phyloP scores from a whole-genome alignment of 305 asterid species.

The Fraxinus greggii region DNA sequence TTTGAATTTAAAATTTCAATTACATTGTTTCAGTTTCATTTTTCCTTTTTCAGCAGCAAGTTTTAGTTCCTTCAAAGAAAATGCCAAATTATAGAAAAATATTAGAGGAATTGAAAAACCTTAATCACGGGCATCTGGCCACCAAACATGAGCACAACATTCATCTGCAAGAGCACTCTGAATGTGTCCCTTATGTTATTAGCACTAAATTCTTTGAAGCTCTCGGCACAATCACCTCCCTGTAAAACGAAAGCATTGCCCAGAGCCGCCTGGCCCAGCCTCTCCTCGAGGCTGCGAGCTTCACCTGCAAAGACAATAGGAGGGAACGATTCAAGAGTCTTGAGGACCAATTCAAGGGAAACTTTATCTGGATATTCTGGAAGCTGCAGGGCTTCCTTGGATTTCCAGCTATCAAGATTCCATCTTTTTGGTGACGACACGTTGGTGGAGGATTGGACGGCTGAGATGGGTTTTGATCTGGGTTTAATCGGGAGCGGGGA shows the following conservation, averaged over 20 bases:
- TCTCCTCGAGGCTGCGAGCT: constrained; percentile 61
- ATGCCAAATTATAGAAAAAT: not conserved
- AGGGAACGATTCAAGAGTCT: constrained; percentile 52
- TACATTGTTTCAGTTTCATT: not conserved
- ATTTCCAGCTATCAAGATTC: constrained; percentile 57
- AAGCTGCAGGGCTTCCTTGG: constrained; percentile 47
- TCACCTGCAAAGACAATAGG: constrained; percentile 75
- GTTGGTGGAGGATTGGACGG: constrained; percentile 38
- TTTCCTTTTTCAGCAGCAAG: not conserved
- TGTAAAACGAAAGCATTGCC: constrained; percentile 60
- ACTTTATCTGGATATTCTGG: constrained; percentile 52
- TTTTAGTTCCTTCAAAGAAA: not conserved
- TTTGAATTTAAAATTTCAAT: not conserved
- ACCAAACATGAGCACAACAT: constrained; percentile 71
- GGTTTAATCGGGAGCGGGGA: constrained; percentile 23
- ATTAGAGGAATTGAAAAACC: constrained; percentile 22
- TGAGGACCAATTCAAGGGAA: constrained; percentile 40
- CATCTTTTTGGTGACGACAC: constrained; percentile 30
- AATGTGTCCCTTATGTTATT: constrained; percentile 66
- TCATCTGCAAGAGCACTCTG: constrained; percentile 66
- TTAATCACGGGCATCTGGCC: constrained; percentile 66
- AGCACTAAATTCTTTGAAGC: constrained; percentile 63
- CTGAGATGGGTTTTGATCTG: constrained; percentile 42
- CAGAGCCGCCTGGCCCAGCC: constrained; percentile 56
- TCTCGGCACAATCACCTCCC: constrained; percentile 74